Evolutionary conservation across 352 stramenopile species (phyloP).

Genomic region (Pythium volutum): DNA sequence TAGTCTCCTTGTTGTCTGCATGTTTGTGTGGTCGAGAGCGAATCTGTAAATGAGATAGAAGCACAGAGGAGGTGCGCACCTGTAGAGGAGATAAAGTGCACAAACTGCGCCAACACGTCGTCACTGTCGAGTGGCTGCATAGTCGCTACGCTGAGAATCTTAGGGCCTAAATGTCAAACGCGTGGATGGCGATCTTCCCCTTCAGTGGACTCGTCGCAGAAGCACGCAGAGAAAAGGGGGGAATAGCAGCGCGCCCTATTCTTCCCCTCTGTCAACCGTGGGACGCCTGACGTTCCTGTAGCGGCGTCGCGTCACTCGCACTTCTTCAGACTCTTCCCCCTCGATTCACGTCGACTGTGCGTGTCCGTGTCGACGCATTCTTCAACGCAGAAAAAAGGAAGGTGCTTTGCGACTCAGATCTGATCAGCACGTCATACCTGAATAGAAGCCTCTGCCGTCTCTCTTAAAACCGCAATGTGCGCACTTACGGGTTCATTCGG

Average conservation of each 20-base stretch:
- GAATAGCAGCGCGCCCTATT: too few species aligned
- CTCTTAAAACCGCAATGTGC: constrained; percentile 6
- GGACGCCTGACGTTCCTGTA: background rate
- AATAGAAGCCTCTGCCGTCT: background rate
- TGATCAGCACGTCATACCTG: background rate
- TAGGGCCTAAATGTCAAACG: constrained; percentile 6
- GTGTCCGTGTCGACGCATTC: constrained; percentile 13
- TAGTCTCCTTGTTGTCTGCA: background rate
- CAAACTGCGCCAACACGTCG: constrained; percentile 37
- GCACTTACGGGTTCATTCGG: constrained; percentile 5
- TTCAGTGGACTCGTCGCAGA: background rate
- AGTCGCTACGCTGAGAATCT: background rate
- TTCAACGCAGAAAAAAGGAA: constrained; percentile 14
- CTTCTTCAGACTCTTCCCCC: background rate
- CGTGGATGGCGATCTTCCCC: too few species aligned
- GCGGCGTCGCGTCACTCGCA: constrained; percentile 1
- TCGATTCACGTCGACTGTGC: too few species aligned
- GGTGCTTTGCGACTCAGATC: background rate
- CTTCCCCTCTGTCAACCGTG: background rate
- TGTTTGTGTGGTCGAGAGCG: background rate
- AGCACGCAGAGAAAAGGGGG: background rate
- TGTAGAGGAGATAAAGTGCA: constrained; percentile 51
- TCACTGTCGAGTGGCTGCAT: constrained; percentile 19
- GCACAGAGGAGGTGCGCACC: constrained; percentile 21
- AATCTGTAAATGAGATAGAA: background rate